These are phyloP conservation scores for Emericellopsis cladophorae DNA, from an alignment of 2,329 filamentous ascomycete species.

Conservation along the genomic window DNA sequence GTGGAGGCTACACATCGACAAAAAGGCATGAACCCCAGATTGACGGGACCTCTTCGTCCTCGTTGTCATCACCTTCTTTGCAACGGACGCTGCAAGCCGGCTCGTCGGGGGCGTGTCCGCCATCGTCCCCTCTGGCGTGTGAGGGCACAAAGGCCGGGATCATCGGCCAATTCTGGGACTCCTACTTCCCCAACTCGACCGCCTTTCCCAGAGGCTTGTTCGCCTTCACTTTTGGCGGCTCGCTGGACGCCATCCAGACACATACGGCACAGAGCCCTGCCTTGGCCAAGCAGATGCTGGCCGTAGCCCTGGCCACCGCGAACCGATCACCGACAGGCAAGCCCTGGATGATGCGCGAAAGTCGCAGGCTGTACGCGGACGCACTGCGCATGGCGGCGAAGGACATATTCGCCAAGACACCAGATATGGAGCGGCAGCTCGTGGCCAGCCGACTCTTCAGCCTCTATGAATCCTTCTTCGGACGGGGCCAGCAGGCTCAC, in stretches of 20 bases:
- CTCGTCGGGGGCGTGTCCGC: too few relatives aligned
- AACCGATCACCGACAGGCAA: neutral
- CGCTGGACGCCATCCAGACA: neutral
- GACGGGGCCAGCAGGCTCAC: neutral
- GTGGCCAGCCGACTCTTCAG: slow-evolving; percentile 2
- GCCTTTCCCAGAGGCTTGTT: neutral
- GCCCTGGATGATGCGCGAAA: neutral
- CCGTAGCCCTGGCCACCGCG: slow-evolving; percentile 1
- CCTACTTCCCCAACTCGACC: slow-evolving; percentile 5
- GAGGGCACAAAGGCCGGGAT: too few relatives aligned
- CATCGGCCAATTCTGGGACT: slow-evolving; percentile 4
- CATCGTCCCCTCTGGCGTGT: too few relatives aligned
- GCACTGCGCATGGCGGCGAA: slow-evolving; percentile 1
- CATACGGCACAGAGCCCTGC: neutral
- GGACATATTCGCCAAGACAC: neutral
- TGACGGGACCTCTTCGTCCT: neutral
- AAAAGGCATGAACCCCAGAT: neutral
- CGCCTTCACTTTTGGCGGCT: neutral
- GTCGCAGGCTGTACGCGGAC: slow-evolving; percentile 1
- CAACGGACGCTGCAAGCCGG: neutral
- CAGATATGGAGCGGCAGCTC: neutral
- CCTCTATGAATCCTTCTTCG: slow-evolving; percentile 2
- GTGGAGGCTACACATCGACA: slow-evolving; percentile 1
- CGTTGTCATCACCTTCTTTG: neutral
- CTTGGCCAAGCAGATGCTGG: neutral